Evolutionary conservation across 495 filamentous ascomycete genomes (phyloP), one percentile per base, ranked within the genome.

Genomic region (Hypoxylon fuscum): DNA sequence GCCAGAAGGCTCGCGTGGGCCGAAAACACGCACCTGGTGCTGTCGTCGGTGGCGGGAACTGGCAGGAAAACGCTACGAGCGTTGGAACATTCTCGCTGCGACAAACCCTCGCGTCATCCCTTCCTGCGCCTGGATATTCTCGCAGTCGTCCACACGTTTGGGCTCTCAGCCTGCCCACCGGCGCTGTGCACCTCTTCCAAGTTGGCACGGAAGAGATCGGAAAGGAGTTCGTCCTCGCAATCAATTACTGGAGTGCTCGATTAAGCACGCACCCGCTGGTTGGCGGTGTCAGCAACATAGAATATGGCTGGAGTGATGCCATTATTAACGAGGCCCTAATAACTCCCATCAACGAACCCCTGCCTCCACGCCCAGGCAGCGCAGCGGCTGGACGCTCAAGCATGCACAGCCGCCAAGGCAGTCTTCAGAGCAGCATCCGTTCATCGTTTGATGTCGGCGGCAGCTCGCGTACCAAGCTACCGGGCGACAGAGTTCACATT

Each of bases 201-300:
- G 96, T 92, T 58, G 95, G 96, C 38, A 99, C 95, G 0, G 86
- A 90, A 1, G 96, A 98, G 69, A 97, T 99, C 65, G 89, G 93
- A 41, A 88, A 88, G 46, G 95, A 99, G 67, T 99, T 97, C 58
- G 92, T 97, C 46, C 87, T 85, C 29, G 96, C 91, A 0, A 94
- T 92, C 64, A 99, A 99, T 76, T 99, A 99, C 76, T 99, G 95
- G 95, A 91, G 91, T 67, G 93, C 95, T 1, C 84, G 95, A 38
- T 79, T 98, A 7, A 96, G 91, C 68, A 97, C 96, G 59, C 90
- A 96, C 60, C 95, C 95, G 9, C 78, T 98, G 3, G 83, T 93
- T 7, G 95, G 94, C 21, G 94, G 92, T 59, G 88, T 98, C 68
- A 96, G 91, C 76, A 99, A 97, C 68, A 88, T 98, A 47, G 96